Evolutionary conservation across 208 protist species (phyloP).

Genomic region (Acanthamoeba triangularis): DNA sequence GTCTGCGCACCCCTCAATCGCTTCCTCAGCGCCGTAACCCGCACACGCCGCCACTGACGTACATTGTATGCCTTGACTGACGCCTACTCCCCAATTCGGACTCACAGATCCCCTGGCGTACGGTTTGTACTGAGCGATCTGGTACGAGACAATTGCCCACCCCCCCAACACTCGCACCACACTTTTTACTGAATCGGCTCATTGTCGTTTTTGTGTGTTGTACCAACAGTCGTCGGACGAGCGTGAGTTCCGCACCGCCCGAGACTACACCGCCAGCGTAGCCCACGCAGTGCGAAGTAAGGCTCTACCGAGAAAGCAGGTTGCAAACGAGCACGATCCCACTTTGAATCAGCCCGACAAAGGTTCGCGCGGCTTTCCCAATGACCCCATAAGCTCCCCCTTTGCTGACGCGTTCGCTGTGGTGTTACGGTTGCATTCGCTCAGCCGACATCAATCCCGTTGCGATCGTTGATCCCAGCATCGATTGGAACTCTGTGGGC

Average conservation of each 20-base stretch:
- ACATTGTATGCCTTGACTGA: background rate
- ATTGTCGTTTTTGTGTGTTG: background rate
- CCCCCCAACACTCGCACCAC: background rate
- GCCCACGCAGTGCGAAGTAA: background rate
- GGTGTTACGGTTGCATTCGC: background rate
- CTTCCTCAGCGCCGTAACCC: too few species aligned
- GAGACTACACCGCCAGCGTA: background rate
- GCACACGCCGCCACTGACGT: too few species aligned
- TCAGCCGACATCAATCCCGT: conserved; percentile 62
- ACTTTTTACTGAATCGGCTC: background rate
- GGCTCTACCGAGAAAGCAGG: background rate
- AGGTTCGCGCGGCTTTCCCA: background rate
- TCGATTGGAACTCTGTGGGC: conserved; percentile 84
- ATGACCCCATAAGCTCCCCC: background rate
- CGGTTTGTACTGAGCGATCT: conserved; percentile 12
- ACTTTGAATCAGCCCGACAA: background rate
- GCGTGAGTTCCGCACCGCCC: background rate
- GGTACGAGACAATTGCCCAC: background rate
- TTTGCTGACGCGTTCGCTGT: background rate
- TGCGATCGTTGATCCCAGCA: conserved; percentile 69
- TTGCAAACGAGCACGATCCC: background rate
- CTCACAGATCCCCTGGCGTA: background rate
- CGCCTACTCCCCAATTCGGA: background rate
- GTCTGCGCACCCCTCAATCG: background rate
- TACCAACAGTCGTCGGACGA: background rate